Evolutionary conservation across 1,284 basidiomycete species (phyloP), one percentile per base, ranked within the genome.

Genomic region (Mixia osmundae): DNA sequence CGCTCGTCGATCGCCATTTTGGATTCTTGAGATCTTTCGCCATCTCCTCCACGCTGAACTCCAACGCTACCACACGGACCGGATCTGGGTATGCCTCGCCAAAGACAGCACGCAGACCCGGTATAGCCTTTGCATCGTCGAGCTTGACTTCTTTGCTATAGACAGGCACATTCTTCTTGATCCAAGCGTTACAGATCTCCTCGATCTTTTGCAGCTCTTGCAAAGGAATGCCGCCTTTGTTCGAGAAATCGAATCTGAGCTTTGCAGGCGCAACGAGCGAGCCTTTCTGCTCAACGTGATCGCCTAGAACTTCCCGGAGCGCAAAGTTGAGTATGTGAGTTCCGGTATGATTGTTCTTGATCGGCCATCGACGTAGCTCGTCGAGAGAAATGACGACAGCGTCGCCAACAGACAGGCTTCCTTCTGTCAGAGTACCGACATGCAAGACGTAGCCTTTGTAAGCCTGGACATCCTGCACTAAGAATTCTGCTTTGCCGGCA

Each of bases 11-110:
- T 30, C 76, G 62, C 89, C 89, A 99, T 58, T 76, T 79, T 5
- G 74, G 68, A 58, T 89, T 85, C 50, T 74, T 68, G 23, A 94
- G 65, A 49, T 95, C 78, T 50, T 67, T 63, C 27, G 70, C 62
- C 40, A 97, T 83, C 39, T 87, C 79, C 36, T 87, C 74, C 9
- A 91, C 66, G 45, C 75, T 70, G 53, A 68, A 83, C 53, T 79
- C 83, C 28, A 99, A 63, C 8, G 78, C 69, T 10, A 99, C 91
- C 2, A 97, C 83, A 29, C 89, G 68, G 14, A 99, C 89, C 2
- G 89, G 89, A 57, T 97, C 87, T 3, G 89, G 89, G 56, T 99
- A 99, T 2, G 79, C 68, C 61, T 99, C 89, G 32, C 89, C 89
- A 52, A 99, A 99, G 23, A 99, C 91, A 4, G 91, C 91, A 25